Evolutionary conservation across 2,329 filamentous ascomycete species (phyloP), one percentile per base, ranked within the genome.

Genomic region (Exophiala bonariae): DNA sequence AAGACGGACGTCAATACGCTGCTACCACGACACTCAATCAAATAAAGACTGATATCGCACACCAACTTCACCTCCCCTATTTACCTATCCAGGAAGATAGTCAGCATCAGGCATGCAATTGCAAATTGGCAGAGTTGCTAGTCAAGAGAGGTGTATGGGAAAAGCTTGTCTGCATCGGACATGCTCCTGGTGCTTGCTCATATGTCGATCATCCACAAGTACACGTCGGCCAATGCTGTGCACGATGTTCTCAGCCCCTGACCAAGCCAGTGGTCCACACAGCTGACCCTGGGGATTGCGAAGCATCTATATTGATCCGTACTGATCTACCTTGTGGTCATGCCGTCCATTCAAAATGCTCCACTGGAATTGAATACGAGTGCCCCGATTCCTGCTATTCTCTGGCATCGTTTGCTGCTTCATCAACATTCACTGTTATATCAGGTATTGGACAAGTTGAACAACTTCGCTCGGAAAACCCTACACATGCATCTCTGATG

Each of bases 111-210:
- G 34, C 41, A 42, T 47, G 44, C 23, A 47, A 47, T 26, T 47
- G 44, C 44, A 41, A 43, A 18, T 22, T 47, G 19, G 44, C 44
- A 18, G 36, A 47, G 18, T 22, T 47, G 14, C 31, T 42, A 11
- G 38, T 42, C 7, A 42, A 47, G 33, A 41, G 39, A 35, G 37
- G 37, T 11, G 11, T 44, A 14, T 47, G 37, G 37, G 43, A 40
- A 14, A 39, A 46, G 23, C 18, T 33, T 40, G 9, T 13, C 17
- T 46, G 43, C 18, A n/a, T 14, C n/a, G 35, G 18, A 13, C 43
- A 46, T 18, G 39, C n/a, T 26, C 8, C 6, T 13, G 11, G 7
- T 6, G 19, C 7, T 23, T 44, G 42, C 22, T 18, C 23, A 16
- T 46, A 39, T 20, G 11, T 9, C 11, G 23, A 13, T 39, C 20